Conservation (phyloP, 768 basidiomycete genomes). For the Pleurotus eryngii region DNA sequence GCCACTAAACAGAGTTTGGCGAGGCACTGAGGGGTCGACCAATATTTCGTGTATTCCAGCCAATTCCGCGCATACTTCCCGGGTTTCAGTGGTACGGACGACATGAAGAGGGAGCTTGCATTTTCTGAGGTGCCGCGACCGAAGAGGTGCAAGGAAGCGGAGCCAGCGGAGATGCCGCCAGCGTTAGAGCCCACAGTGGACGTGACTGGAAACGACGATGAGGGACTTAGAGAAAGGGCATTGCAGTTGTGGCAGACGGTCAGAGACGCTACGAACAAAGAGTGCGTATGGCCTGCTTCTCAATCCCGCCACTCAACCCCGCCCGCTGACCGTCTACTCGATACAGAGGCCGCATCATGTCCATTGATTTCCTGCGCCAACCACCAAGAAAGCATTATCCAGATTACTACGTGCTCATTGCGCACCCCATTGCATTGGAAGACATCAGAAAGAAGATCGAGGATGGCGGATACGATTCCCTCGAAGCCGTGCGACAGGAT, state of each 20-base stretch:
- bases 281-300: conserved; percentile 65
- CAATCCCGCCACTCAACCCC: conserved; percentile 27
- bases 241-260: conserved; percentile 73
- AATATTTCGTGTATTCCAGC: neutral
- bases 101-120: conserved; percentile 48
- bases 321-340: conserved; percentile 24
- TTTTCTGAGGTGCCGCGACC: conserved; percentile 41
- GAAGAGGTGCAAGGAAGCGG: conserved; percentile 47
- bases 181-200: conserved; percentile 4
- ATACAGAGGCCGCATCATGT: conserved; percentile 60
- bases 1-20: neutral
- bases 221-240: conserved; percentile 58
- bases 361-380: conserved; percentile 63
- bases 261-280: conserved; percentile 82
- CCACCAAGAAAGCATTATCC: conserved; percentile 74
- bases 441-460: conserved; percentile 84
- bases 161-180: conserved; percentile 1
- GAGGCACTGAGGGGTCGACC: neutral
- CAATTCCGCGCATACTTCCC: neutral
- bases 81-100: conserved; percentile 24
- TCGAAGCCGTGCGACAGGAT: conserved; percentile 66
- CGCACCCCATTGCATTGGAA: conserved; percentile 80
- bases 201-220: conserved; percentile 3
- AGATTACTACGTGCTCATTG: conserved; percentile 83
- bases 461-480: conserved; percentile 50